Percentiles rank a stretch among this genome's conserved stretches.
phyloP scores from a whole-genome alignment of 2,329 filamentous ascomycete species.

The Davidsoniella australis region DNA sequence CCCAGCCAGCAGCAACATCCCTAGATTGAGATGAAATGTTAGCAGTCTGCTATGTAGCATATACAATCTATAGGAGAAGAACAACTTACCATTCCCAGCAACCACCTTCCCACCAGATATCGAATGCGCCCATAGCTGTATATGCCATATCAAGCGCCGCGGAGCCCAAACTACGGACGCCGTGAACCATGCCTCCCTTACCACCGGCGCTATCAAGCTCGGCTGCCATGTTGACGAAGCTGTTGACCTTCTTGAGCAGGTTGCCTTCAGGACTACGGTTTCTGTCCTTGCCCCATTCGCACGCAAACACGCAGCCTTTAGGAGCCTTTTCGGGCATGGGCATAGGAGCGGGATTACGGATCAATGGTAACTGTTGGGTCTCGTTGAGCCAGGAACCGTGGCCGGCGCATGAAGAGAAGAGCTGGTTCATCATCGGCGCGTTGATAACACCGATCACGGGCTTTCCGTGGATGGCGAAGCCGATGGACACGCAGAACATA shows the following conservation, averaged over 20 bases:
- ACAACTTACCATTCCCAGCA: constrained; percentile 56
- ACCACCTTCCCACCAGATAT: constrained; percentile 72
- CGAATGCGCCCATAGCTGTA: constrained; percentile 56
- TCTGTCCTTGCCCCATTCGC: constrained; percentile 67
- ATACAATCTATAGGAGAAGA: background rate
- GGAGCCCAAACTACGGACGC: constrained; percentile 53
- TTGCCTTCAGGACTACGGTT: constrained; percentile 50
- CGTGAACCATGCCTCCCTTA: constrained; percentile 64
- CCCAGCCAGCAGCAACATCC: constrained; percentile 63
- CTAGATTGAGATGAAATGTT: constrained; percentile 18
- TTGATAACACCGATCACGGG: constrained; percentile 56
- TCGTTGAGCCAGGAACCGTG: constrained; percentile 55
- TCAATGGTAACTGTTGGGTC: constrained; percentile 42
- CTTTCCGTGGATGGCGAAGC: constrained; percentile 39
- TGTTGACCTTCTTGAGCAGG: constrained; percentile 53
- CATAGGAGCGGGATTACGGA: constrained; percentile 39
- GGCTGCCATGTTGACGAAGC: constrained; percentile 57
- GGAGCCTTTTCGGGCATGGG: constrained; percentile 48
- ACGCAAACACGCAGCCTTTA: constrained; percentile 52
- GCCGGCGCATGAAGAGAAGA: constrained; percentile 50
- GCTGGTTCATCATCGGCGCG: constrained; percentile 51
- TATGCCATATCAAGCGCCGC: constrained; percentile 62
- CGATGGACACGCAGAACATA: constrained; percentile 69
- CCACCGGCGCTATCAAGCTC: constrained; percentile 45
- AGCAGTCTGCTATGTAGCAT: background rate